Conservation (phyloP, 2,329 filamentous ascomycete genomes). For the Xylariaceae sp. region DNA sequence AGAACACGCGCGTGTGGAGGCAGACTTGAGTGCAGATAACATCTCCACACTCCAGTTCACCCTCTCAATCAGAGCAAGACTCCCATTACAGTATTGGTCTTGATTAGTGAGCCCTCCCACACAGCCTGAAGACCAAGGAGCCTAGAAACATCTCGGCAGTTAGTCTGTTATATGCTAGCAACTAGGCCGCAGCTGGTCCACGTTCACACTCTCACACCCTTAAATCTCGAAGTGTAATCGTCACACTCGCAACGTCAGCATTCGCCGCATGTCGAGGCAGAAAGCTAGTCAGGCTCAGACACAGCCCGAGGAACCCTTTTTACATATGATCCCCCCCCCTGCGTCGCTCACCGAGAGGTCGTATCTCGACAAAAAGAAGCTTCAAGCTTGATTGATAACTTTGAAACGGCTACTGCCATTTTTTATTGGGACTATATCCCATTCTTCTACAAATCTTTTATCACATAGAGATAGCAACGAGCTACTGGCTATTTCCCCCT, state of each 20-base stretch:
- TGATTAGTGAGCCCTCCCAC: slow-evolving; percentile 10
- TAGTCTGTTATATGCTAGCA: not conserved
- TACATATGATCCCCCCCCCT: slow-evolving; percentile 23
- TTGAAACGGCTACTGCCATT: not conserved
- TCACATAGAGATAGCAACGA: too few relatives aligned
- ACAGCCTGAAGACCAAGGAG: slow-evolving; percentile 25
- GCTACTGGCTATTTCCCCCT: not conserved
- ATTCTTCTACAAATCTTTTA: not conserved
- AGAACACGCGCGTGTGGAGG: not conserved
- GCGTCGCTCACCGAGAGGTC: slow-evolving; percentile 7
- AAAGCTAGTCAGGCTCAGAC: slow-evolving; percentile 1
- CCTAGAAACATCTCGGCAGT: not conserved
- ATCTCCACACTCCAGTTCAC: slow-evolving; percentile 11
- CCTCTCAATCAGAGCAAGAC: slow-evolving; percentile 1
- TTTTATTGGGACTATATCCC: not conserved
- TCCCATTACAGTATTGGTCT: slow-evolving; percentile 4
- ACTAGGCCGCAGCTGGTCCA: slow-evolving; percentile 4
- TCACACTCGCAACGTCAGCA: slow-evolving; percentile 16
- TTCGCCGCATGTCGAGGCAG: slow-evolving; percentile 23
- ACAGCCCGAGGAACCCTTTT: slow-evolving; percentile 8
- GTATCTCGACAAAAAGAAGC: slow-evolving; percentile 3
- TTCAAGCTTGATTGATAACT: not conserved
- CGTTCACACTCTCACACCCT: not conserved
- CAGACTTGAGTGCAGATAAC: not conserved
- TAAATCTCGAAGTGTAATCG: slow-evolving; percentile 9